These are phyloP conservation scores for Zarea fungicola DNA, from an alignment of 2,329 filamentous ascomycete species.

Conservation along the genomic window DNA sequence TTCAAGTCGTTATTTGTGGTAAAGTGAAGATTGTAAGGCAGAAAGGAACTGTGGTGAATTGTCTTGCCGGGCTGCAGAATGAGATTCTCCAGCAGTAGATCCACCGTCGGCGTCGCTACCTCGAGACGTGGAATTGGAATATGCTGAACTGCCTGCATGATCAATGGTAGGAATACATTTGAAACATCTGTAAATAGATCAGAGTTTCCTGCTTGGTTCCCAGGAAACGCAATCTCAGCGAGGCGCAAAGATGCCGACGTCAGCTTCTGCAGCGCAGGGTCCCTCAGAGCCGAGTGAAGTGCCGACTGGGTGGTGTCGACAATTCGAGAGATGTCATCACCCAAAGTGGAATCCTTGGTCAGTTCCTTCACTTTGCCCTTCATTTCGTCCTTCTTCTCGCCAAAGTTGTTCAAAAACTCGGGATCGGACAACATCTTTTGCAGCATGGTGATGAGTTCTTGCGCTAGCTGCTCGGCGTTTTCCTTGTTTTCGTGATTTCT, in stretches of 20 bases:
- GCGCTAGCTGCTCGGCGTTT: slow-evolving; percentile 74
- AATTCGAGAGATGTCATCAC: slow-evolving; percentile 67
- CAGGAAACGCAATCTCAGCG: slow-evolving; percentile 62
- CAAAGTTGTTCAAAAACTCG: slow-evolving; percentile 72
- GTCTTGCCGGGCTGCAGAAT: slow-evolving; percentile 84
- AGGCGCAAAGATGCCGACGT: slow-evolving; percentile 63
- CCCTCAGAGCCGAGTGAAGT: slow-evolving; percentile 61
- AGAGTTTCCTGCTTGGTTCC: slow-evolving; percentile 34
- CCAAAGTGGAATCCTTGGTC: slow-evolving; percentile 60
- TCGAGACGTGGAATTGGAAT: slow-evolving; percentile 89
- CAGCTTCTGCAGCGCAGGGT: slow-evolving; percentile 67
- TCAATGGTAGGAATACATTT: slow-evolving; percentile 73
- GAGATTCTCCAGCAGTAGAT: slow-evolving; percentile 83
- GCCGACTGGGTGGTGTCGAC: slow-evolving; percentile 65
- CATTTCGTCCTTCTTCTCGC: slow-evolving; percentile 48
- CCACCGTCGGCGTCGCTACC: slow-evolving; percentile 73
- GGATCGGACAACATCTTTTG: slow-evolving; percentile 83
- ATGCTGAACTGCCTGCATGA: slow-evolving; percentile 75
- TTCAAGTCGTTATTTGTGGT: slow-evolving; percentile 84
- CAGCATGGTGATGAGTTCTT: slow-evolving; percentile 66
- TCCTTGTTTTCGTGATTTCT: slow-evolving; percentile 68
- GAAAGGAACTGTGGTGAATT: slow-evolving; percentile 79
- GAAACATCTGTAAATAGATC: slow-evolving; percentile 22
- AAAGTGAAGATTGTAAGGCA: slow-evolving; percentile 76
- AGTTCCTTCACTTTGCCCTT: slow-evolving; percentile 56